Evolutionary conservation across 2,329 filamentous ascomycete species (phyloP).

Genomic region (Mycosphaerella arachidis): DNA sequence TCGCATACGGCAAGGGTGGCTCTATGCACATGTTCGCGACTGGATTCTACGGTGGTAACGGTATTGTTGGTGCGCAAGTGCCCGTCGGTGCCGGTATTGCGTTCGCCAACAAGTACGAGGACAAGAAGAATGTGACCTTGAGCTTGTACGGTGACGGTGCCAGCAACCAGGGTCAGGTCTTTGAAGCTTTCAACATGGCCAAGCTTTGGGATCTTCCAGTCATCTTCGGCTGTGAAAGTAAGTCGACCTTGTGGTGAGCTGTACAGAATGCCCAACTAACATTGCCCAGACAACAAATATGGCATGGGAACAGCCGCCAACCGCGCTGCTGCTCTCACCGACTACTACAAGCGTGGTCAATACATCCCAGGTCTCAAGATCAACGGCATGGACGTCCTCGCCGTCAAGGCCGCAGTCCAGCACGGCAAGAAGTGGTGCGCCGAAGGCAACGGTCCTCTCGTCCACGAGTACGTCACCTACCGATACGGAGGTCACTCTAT

Average conservation of each 20-base stretch:
- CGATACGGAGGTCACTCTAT: constrained; percentile 99
- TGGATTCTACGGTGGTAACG: constrained; percentile 97
- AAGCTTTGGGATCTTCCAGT: constrained; percentile 97
- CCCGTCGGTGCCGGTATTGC: constrained; percentile 94
- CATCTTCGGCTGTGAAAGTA: constrained; percentile 97
- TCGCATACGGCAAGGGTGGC: constrained; percentile 97
- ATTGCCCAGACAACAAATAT: constrained; percentile 88
- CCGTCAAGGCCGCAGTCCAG: constrained; percentile 92
- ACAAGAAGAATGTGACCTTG: constrained; percentile 78
- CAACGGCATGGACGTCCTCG: constrained; percentile 98
- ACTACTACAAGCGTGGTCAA: constrained; percentile 99
- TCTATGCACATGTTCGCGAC: constrained; percentile 99
- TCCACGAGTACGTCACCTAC: constrained; percentile 99
- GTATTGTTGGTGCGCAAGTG: constrained; percentile 97
- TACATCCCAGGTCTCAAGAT: constrained; percentile 99
- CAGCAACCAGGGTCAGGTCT: constrained; percentile 98
- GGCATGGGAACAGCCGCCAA: constrained; percentile 97
- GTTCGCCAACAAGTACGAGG: constrained; percentile 93
- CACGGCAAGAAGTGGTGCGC: constrained; percentile 86
- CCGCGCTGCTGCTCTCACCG: constrained; percentile 90
- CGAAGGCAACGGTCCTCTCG: constrained; percentile 82
- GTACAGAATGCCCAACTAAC: constrained; percentile 18
- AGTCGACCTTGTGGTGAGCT: constrained; percentile 34
- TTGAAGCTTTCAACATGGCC: constrained; percentile 99
- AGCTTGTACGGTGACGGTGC: constrained; percentile 97